Evolutionary conservation across 331 rosid species (phyloP).

Genomic region (Acacia concinna): DNA sequence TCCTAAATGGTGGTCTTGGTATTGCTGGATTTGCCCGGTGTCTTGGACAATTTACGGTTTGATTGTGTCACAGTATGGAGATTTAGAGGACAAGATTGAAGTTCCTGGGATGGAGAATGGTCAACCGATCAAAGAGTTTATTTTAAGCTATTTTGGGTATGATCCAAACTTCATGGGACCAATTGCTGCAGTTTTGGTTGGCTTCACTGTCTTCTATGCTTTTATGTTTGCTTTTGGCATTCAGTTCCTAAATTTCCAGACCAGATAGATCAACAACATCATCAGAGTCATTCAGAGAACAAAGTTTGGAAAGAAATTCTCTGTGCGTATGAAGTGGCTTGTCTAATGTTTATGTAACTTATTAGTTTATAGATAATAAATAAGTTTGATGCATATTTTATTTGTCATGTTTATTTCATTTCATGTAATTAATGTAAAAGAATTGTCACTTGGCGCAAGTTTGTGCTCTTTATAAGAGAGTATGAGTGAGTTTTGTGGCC

Average conservation of each 20-base stretch:
- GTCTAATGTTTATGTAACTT: not conserved
- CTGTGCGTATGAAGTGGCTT: not conserved
- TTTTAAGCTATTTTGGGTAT: slow-evolving; percentile 57
- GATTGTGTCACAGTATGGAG: slow-evolving; percentile 84
- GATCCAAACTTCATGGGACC: slow-evolving; percentile 74
- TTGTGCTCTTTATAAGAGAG: no score
- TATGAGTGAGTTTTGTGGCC: no score
- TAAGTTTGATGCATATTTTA: not conserved
- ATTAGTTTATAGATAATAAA: not conserved
- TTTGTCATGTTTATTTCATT: not conserved
- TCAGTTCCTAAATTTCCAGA: slow-evolving; percentile 73
- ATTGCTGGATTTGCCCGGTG: slow-evolving; percentile 82
- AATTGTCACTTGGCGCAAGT: no score
- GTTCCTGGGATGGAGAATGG: slow-evolving; percentile 42
- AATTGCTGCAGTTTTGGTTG: slow-evolving; percentile 71
- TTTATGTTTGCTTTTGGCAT: slow-evolving; percentile 70
- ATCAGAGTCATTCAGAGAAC: not conserved
- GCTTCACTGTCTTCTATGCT: slow-evolving; percentile 75
- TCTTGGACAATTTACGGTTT: slow-evolving; percentile 97
- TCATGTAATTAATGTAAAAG: no score
- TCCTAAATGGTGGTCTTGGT: slow-evolving; percentile 98
- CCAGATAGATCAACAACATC: slow-evolving; percentile 4
- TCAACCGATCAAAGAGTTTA: slow-evolving; percentile 40
- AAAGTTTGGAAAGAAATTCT: not conserved
- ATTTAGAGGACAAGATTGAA: slow-evolving; percentile 27